Evolutionary conservation across 2,329 filamentous ascomycete genomes (phyloP).

Genomic region (Anthostomella pinea): DNA sequence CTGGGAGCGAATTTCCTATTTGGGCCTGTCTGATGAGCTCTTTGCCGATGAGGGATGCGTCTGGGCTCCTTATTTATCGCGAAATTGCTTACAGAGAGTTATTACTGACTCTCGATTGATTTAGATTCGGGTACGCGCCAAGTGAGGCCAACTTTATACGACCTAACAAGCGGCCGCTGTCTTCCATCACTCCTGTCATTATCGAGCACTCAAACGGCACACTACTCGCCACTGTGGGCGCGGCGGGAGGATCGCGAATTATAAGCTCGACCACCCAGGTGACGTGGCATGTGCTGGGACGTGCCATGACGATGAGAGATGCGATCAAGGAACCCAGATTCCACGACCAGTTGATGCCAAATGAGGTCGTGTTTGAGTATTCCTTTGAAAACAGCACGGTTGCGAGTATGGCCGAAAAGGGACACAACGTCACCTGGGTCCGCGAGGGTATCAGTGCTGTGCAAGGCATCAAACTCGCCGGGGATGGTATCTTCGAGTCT

Average conservation of each 20-base stretch:
- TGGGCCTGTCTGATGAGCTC: too few species aligned
- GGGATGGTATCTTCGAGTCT: constrained; percentile 72
- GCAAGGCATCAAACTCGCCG: constrained; percentile 62
- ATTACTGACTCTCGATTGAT: too few species aligned
- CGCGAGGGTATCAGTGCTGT: constrained; percentile 62
- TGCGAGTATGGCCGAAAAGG: constrained; percentile 58
- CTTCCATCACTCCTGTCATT: constrained; percentile 78
- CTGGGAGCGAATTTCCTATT: too few species aligned
- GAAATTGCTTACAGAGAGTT: too few species aligned
- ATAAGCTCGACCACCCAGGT: constrained; percentile 76
- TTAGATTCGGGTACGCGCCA: constrained; percentile 87
- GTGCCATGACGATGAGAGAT: constrained; percentile 53
- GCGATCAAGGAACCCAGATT: constrained; percentile 67
- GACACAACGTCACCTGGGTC: constrained; percentile 72
- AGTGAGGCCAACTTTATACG: constrained; percentile 77
- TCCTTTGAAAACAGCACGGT: constrained; percentile 63
- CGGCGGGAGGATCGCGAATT: constrained; percentile 80
- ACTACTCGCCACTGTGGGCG: constrained; percentile 68
- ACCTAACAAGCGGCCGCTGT: constrained; percentile 77
- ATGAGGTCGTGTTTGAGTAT: constrained; percentile 65
- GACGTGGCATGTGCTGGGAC: constrained; percentile 70
- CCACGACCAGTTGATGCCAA: constrained; percentile 80
- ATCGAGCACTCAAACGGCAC: constrained; percentile 56
- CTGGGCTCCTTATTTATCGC: too few species aligned
- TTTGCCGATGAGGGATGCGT: too few species aligned